A percentile compares a stretch with the other conserved stretches of the same genome.
These are phyloP conservation scores for Boletus barrowsii DNA, from an alignment of 768 basidiomycete species.

Conservation along the genomic window DNA sequence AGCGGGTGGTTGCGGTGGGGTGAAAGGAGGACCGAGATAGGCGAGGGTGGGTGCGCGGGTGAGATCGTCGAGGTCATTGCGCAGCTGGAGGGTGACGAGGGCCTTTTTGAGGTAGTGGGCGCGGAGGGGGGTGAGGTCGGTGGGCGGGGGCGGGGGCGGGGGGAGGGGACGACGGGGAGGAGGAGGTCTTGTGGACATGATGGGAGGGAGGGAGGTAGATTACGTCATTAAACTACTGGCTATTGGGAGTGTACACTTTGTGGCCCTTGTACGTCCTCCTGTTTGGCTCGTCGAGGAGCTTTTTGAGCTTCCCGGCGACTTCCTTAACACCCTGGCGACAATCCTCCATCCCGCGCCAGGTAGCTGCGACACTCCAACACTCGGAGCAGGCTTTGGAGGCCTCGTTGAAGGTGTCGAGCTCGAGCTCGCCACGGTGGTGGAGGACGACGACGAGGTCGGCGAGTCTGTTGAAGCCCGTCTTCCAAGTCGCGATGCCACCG, in stretches of 20 bases:
- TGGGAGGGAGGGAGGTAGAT: background rate
- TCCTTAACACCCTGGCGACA: conserved; percentile 60
- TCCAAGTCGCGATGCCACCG: conserved; percentile 60
- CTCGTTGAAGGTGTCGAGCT: conserved; percentile 71
- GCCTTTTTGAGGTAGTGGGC: conserved; percentile 99
- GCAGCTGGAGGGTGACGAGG: conserved; percentile 83
- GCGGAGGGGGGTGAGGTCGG: conserved; percentile 72
- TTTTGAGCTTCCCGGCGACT: conserved; percentile 60
- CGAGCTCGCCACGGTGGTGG: conserved; percentile 62
- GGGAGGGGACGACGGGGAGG: conserved; percentile 7
- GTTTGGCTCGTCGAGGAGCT: conserved; percentile 36
- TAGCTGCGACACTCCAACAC: conserved; percentile 71
- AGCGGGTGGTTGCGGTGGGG: conserved; percentile 58
- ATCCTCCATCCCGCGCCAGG: conserved; percentile 66
- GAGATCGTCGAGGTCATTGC: conserved; percentile 70
- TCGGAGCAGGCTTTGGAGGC: conserved; percentile 66
- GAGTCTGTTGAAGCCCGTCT: conserved; percentile 60
- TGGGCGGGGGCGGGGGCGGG: background rate
- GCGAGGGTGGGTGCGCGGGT: conserved; percentile 63
- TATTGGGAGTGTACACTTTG: conserved; percentile 31
- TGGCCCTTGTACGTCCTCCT: conserved; percentile 32
- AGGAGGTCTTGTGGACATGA: conserved; percentile 2
- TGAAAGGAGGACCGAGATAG: conserved; percentile 86
- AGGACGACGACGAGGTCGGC: conserved; percentile 74
- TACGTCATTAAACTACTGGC: conserved; percentile 14